Evolutionary conservation across 805 yeast species (phyloP), one percentile per base, ranked within the genome.

Genomic region (Spathaspora gorwiae): DNA sequence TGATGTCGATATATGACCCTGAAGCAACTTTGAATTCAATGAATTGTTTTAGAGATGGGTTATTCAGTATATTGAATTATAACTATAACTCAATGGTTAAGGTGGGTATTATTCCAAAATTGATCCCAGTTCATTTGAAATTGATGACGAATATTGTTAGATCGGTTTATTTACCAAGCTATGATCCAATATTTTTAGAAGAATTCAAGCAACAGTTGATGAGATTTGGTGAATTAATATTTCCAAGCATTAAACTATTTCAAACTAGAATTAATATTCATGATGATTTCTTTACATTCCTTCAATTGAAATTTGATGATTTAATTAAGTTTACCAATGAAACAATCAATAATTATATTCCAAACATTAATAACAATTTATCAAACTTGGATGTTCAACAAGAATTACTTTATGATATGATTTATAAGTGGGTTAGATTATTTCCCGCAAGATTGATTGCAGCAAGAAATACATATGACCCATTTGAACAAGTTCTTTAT

Each of bases 1-100:
- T 69, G 40, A 68, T 68, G 73, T 60, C 72, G 12, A 65, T 70
- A 33, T 70, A 70, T 50, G 74, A 70, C 44, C 75, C 73, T 1
- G 72, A 67, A 47, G 74, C 72, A 10, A 67, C 72, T 1, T 47
- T 60, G 12, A 52, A 60, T 48, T 65, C 72, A 26, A 59, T 64
- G 29, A 56, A 56, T 31, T 70, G 75, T 45, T 70, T 68, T 50
- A 55, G 72, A 29, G 72, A 70, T 47, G 75, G 75, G 1, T 52
- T 70, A 44, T 66, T 70, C 44, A 56, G 68, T 30, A 62, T 67
- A 31, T 61, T 70, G 47, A 53, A 57, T 13, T 60, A 62, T 52
- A 55, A 64, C 38, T 41, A 61, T 19, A 52, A 55, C 24, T 46
- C 52, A 10, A 43, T 49, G 29, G 52, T 50, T 10, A 49, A 47